Evolutionary conservation across 2,329 filamentous ascomycete genomes (phyloP).

Genomic region (Cadophora sp.): DNA sequence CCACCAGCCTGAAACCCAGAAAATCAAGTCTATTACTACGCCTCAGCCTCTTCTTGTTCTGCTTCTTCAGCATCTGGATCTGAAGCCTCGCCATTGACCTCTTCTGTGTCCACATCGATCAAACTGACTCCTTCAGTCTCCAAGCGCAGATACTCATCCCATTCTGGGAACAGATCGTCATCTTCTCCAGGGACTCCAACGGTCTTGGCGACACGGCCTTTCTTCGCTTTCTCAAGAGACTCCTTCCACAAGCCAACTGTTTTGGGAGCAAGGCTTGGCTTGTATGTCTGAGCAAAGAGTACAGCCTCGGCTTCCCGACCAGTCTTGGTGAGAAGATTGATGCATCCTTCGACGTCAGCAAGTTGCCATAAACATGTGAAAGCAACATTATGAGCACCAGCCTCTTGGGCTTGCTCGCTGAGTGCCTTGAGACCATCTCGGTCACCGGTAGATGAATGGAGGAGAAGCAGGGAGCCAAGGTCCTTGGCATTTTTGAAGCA

Average conservation of each 20-base stretch:
- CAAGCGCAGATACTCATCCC: slow-evolving; percentile 86
- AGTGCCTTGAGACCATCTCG: slow-evolving; percentile 75
- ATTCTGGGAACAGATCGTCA: slow-evolving; percentile 92
- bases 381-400: slow-evolving; percentile 87
- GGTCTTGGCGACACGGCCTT: slow-evolving; percentile 81
- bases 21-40: slow-evolving; percentile 13
- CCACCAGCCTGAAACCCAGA: not conserved
- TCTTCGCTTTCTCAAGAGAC: slow-evolving; percentile 81
- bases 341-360: slow-evolving; percentile 81
- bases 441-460: slow-evolving; percentile 88
- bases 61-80: slow-evolving; percentile 12
- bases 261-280: slow-evolving; percentile 74
- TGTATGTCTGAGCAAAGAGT: slow-evolving; percentile 94
- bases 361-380: slow-evolving; percentile 91
- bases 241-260: slow-evolving; percentile 84
- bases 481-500: slow-evolving; percentile 94
- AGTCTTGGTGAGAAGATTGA: slow-evolving; percentile 80
- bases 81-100: slow-evolving; percentile 24
- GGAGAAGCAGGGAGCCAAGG: slow-evolving; percentile 83
- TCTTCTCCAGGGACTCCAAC: slow-evolving; percentile 84
- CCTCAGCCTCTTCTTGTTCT: slow-evolving; percentile 42
- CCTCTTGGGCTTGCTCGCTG: slow-evolving; percentile 75
- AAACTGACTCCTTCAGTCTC: slow-evolving; percentile 69
- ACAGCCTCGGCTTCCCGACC: slow-evolving; percentile 84
- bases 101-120: slow-evolving; percentile 39